A percentile compares a stretch with the other conserved stretches of the same genome.
These are phyloP conservation scores for Oryza longistaminata DNA, from an alignment of 176 grass and related monocot species.

Conservation along the genomic window DNA sequence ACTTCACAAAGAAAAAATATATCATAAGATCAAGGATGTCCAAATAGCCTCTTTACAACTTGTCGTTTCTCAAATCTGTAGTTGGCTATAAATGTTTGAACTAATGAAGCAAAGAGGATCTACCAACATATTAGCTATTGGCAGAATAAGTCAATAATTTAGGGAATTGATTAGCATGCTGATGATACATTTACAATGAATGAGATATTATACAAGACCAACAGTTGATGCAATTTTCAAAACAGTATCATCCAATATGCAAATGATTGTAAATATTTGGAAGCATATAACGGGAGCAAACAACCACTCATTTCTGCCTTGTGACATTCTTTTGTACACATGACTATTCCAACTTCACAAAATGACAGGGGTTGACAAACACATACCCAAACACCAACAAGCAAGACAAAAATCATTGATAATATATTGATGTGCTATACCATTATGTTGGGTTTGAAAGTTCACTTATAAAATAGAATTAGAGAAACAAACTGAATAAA, in stretches of 20 bases:
- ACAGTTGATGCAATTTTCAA: neutral
- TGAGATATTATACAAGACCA: neutral
- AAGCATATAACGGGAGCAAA: neutral
- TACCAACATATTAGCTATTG: neutral
- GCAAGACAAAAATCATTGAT: neutral
- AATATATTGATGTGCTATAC: neutral
- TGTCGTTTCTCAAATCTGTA: neutral
- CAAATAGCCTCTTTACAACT: neutral
- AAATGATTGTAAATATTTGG: neutral
- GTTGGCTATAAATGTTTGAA: neutral
- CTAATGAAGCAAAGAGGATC: neutral
- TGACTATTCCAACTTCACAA: neutral
- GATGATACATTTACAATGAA: neutral
- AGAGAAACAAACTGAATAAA: neutral
- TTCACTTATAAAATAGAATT: neutral
- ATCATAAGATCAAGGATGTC: neutral
- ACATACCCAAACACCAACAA: neutral
- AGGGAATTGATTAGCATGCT: neutral
- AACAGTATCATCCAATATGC: neutral
- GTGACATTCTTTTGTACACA: neutral
- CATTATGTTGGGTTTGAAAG: neutral
- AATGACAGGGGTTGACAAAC: neutral
- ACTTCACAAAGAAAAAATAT: slow-evolving; percentile 45
- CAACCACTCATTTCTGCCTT: neutral
- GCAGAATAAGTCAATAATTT: neutral